phyloP scores from a whole-genome alignment of 805 yeast genomes.

The Candida qinlingensis region DNA sequence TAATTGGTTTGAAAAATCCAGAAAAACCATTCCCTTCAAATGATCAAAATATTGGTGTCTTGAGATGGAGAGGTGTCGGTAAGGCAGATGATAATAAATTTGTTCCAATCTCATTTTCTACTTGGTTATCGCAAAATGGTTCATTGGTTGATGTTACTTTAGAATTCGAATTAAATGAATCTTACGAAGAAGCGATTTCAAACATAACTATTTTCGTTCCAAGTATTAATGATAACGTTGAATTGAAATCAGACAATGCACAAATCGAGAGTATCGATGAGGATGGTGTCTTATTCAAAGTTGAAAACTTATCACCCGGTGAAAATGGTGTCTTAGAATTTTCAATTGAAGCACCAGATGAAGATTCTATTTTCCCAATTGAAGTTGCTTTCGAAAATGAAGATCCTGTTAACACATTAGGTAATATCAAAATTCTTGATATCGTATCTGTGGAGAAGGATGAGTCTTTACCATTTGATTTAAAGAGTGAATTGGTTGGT shows the following conservation, averaged over 20 bases:
- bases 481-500: slow-evolving; percentile 48
- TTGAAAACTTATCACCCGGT: slow-evolving; percentile 49
- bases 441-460: slow-evolving; percentile 47
- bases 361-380: slow-evolving; percentile 87
- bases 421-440: slow-evolving; percentile 58
- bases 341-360: slow-evolving; percentile 59
- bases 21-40: slow-evolving; percentile 83
- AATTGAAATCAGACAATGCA: slow-evolving; percentile 48
- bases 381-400: slow-evolving; percentile 55
- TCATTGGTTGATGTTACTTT: slow-evolving; percentile 69
- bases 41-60: slow-evolving; percentile 84
- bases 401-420: slow-evolving; percentile 48
- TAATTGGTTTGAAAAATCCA: slow-evolving; percentile 72
- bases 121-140: slow-evolving; percentile 75
- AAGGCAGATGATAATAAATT: slow-evolving; percentile 47
- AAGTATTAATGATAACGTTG: slow-evolving; percentile 49
- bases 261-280: slow-evolving; percentile 54
- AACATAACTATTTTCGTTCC: slow-evolving; percentile 62
- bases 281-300: slow-evolving; percentile 64
- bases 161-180: slow-evolving; percentile 73
- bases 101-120: slow-evolving; percentile 69
- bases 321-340: slow-evolving; percentile 75
- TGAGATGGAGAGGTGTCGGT: slow-evolving; percentile 84
- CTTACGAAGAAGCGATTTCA: slow-evolving; percentile 41
- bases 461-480: slow-evolving; percentile 65